A percentile compares a stretch with the other conserved stretches of the same genome.
These are phyloP conservation scores for Chloris gayana DNA, from an alignment of 176 grass and related monocot species.

Conservation along the genomic window DNA sequence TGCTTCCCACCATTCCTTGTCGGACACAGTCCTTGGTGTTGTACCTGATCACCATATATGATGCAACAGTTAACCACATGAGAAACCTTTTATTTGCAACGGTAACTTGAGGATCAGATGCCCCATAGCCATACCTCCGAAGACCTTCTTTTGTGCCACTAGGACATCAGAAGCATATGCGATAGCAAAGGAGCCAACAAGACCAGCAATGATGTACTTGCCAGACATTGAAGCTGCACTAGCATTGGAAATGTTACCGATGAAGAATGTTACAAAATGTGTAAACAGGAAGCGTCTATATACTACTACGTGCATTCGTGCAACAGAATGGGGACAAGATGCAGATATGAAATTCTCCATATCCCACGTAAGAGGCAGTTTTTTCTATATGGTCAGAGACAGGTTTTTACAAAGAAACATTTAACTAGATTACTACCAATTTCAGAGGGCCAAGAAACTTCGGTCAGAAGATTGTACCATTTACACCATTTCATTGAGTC, in stretches of 20 bases:
- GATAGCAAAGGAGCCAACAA: slow-evolving; percentile 48
- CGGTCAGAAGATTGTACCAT: neutral
- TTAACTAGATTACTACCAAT: neutral
- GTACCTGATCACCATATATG: slow-evolving; percentile 59
- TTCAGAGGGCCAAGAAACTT: neutral
- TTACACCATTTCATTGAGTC: neutral
- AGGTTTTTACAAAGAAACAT: neutral
- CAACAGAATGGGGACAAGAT: neutral
- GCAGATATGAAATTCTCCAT: neutral
- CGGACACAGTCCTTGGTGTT: slow-evolving; percentile 56
- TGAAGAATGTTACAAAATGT: neutral
- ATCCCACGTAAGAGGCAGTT: neutral
- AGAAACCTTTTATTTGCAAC: neutral
- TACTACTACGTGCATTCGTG: too few species aligned
- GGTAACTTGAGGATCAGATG: neutral
- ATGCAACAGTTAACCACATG: neutral
- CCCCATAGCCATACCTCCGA: slow-evolving; percentile 49
- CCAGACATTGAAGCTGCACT: slow-evolving; percentile 47
- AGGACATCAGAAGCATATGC: slow-evolving; percentile 52
- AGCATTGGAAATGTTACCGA: neutral
- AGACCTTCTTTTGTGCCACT: slow-evolving; percentile 73
- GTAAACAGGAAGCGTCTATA: neutral
- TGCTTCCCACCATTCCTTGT: slow-evolving; percentile 86
- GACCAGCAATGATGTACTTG: slow-evolving; percentile 60
- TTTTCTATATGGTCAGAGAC: too few species aligned